Evolutionary conservation across 139 green algal species (phyloP).

Genomic region (Volvox africanus): DNA sequence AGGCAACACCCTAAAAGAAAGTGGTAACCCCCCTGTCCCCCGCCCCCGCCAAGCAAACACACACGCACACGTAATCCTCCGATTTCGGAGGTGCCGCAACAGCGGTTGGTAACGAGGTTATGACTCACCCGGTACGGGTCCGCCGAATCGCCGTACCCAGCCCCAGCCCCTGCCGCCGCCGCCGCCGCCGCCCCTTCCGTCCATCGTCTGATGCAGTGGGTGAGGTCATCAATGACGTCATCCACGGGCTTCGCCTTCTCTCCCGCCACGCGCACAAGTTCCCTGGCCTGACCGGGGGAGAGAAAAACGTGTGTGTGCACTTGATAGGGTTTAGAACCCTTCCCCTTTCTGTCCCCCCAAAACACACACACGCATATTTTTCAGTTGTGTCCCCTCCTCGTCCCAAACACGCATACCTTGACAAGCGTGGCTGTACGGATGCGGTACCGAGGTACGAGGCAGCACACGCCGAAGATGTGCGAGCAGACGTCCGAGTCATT

Average conservation of each 20-base stretch:
- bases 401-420: constrained; percentile 27
- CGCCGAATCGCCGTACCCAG: neutral
- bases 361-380: no score
- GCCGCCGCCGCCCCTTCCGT: neutral
- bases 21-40: no score
- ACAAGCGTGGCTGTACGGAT: neutral
- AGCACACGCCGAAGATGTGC: constrained; percentile 41
- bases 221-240: neutral
- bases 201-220: neutral
- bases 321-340: no score
- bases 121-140: neutral
- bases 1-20: no score
- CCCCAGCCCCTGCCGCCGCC: neutral
- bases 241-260: neutral
- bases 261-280: neutral
- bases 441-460: neutral
- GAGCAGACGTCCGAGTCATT: constrained; percentile 38
- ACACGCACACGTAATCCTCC: no score
- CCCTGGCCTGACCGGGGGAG: neutral
- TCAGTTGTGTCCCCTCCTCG: no score
- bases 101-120: no score
- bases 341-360: no score
- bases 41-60: no score
- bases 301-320: no score
- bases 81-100: no score